Evolutionary conservation across 768 basidiomycete genomes (phyloP).

Genomic region (Botryobasidium botryosum): DNA sequence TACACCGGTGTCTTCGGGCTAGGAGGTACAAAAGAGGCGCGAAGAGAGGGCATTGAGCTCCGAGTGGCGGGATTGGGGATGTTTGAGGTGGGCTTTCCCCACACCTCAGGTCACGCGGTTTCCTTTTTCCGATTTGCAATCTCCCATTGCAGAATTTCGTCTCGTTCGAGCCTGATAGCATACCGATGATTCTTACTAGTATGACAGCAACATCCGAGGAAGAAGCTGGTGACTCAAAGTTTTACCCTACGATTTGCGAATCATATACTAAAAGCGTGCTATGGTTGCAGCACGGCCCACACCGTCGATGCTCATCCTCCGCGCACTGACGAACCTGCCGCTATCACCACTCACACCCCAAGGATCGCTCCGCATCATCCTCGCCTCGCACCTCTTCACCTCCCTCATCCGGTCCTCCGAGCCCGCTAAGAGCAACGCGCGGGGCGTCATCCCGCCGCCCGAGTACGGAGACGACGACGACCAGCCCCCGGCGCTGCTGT

Average conservation of each 20-base stretch:
- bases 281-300: no score
- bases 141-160: no score
- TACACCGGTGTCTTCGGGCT: conserved; percentile 37
- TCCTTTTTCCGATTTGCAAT: no score
- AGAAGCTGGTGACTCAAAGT: conserved; percentile 24
- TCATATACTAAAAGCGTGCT: no score
- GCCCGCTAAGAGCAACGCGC: conserved; percentile 24
- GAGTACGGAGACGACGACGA: conserved; percentile 25
- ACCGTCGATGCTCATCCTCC: conserved; percentile 40
- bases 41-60: conserved; percentile 51
- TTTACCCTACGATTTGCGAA: no score
- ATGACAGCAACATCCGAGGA: conserved; percentile 10
- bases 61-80: conserved; percentile 61
- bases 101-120: no score
- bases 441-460: conserved; percentile 21
- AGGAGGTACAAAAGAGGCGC: conserved; percentile 34
- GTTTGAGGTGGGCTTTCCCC: conserved; percentile 47
- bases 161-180: no score
- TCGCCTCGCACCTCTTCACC: conserved; percentile 63
- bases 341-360: conserved; percentile 39
- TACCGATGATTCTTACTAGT: no score
- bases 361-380: conserved; percentile 45
- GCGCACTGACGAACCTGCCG: conserved; percentile 47
- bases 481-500: conserved; percentile 48
- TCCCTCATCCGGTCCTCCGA: conserved; percentile 50